Base-by-base conservation (phyloP, 495 filamentous ascomycete species). In the Tuber brumale region DNA sequence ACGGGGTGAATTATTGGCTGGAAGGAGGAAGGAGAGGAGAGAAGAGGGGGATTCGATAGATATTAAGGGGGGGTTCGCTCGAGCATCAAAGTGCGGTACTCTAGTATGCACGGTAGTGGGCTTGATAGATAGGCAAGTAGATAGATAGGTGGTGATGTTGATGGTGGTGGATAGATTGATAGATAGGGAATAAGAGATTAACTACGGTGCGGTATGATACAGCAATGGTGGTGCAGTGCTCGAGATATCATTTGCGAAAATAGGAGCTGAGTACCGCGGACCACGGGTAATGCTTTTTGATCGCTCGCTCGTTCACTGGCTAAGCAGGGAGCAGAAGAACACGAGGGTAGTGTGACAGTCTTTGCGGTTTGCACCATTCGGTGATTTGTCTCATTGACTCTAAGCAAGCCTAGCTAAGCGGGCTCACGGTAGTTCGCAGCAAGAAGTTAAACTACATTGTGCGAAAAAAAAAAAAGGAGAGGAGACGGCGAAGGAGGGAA, bases 51-150 rank as follows among this genome's bases (percentile, higher is more conserved):
- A n/a, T 31, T 61, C 27, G n/a, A 61, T 61, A 31, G 51, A 61
- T 61, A 61, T 61, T 61, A 61, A 35, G 57, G 57, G 57, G 57
- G 57, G 57, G 27, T 19, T 66, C 57, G 16, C 57, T 66, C 57
- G 5, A 66, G 57, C 27, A 35, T 7, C 27, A 35, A 31, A 66
- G 57, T 66, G 14, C 57, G 57, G 57, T 66, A 19, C 57, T 66
- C 27, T 66, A 27, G 57, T 35, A 66, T 66, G 57, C 31, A 35
- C 31, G 27, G 27, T 66, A 66, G 57, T 66, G 16, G 18, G 14
- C 16, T 8, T 66, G 57, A 66, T 66, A 66, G 27, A 66, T 31
- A 66, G 6, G 5, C 35, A 57, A 7, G 7, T 27, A 35, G 57
- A 66, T 66, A 35, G 57, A 19, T 66, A 19, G 27, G 27, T 66